A percentile compares a stretch with the other conserved stretches of the same genome.
Evolutionary conservation across 306 rosid genomes (phyloP).

Genomic region (Acacia confusa): DNA sequence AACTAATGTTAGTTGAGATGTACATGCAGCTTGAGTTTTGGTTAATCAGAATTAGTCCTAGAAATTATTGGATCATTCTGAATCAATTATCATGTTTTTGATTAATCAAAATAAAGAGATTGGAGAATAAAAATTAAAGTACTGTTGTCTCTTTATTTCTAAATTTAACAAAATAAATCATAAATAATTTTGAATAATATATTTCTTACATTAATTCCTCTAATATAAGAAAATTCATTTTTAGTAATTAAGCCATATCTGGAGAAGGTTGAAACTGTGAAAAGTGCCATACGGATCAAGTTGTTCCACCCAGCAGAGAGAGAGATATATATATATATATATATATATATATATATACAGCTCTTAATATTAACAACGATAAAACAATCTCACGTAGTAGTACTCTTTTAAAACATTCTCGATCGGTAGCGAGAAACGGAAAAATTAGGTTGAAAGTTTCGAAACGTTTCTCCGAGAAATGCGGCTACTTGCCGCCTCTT

Average conservation of each 20-base stretch:
- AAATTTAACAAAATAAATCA: no score
- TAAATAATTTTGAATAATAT: no score
- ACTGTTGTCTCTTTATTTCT: not conserved
- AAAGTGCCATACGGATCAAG: not conserved
- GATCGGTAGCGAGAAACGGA: constrained; percentile 5
- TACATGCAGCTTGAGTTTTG: no score
- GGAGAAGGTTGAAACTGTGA: not conserved
- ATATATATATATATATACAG: no score
- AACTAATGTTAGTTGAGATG: no score
- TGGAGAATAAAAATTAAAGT: not conserved
- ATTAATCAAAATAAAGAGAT: no score
- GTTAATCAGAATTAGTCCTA: no score
- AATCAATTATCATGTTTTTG: no score
- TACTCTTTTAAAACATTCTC: not conserved
- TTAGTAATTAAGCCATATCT: not conserved
- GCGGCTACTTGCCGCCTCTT: constrained; percentile 82
- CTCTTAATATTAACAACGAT: not conserved
- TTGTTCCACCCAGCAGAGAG: not conserved
- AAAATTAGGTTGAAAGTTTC: not conserved
- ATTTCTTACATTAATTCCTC: not conserved
- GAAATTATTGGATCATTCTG: no score
- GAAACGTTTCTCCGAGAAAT: constrained; percentile 66
- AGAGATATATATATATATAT: not conserved
- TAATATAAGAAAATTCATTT: not conserved
- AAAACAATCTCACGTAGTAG: not conserved